phyloP scores from a whole-genome alignment of 139 green algal species.

The Pycnococcus provasolii region DNA sequence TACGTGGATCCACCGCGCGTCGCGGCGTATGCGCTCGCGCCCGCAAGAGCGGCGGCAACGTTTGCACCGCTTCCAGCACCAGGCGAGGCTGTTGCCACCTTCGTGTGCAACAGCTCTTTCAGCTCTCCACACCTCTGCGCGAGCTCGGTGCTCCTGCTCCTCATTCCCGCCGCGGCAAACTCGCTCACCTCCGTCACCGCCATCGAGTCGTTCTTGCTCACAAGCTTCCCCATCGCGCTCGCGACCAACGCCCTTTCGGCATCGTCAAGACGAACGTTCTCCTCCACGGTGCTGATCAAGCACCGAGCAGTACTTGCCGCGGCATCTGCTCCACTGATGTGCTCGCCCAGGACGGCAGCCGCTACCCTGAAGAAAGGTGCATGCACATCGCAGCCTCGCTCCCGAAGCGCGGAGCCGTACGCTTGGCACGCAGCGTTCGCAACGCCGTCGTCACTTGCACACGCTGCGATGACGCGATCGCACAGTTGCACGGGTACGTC shows the following conservation, averaged over 20 bases:
- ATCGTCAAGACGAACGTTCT: slow-evolving; percentile 7
- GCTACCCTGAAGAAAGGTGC: neutral
- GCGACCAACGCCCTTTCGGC: neutral
- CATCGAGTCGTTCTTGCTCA: neutral
- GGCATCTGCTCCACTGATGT: slow-evolving; percentile 55
- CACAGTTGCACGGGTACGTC: slow-evolving; percentile 52
- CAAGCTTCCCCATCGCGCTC: neutral
- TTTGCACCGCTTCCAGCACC: too few relatives aligned
- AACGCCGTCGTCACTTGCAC: slow-evolving; percentile 28
- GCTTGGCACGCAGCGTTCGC: slow-evolving; percentile 15
- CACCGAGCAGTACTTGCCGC: slow-evolving; percentile 49
- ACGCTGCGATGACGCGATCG: slow-evolving; percentile 79
- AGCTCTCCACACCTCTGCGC: too few relatives aligned
- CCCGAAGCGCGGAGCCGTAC: too few relatives aligned
- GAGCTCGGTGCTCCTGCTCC: too few relatives aligned
- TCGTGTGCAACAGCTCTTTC: too few relatives aligned
- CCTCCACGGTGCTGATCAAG: slow-evolving; percentile 29
- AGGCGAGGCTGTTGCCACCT: too few relatives aligned
- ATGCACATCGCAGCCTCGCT: too few relatives aligned
- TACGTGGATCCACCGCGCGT: too few relatives aligned
- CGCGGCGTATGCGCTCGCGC: too few relatives aligned
- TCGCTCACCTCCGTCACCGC: neutral
- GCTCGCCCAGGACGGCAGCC: slow-evolving; percentile 31
- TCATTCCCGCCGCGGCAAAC: too few relatives aligned
- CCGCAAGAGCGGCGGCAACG: too few relatives aligned